Conservation (phyloP, 345 rosid genomes). For the Citrus glauca region DNA sequence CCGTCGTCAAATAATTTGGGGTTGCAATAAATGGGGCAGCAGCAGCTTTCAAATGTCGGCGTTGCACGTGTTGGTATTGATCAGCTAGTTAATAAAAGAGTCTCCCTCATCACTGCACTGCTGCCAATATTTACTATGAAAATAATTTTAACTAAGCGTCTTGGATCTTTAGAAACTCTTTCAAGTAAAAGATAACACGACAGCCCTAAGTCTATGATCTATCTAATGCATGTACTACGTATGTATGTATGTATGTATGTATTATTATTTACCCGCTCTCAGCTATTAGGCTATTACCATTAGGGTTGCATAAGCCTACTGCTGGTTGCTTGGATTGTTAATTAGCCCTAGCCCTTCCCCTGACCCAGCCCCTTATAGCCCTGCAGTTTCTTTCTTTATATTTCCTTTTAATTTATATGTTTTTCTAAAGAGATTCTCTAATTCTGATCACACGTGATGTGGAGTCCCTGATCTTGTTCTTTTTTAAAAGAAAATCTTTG, state of each 20-base stretch:
- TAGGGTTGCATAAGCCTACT: slow-evolving; percentile 2
- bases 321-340: neutral
- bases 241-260: too few relatives aligned
- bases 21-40: slow-evolving; percentile 5
- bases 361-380: neutral
- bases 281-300: neutral
- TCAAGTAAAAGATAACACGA: slow-evolving; percentile 33
- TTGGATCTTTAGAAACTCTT: slow-evolving; percentile 13
- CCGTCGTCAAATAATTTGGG: neutral
- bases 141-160: neutral
- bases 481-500: too few relatives aligned
- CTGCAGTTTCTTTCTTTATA: neutral
- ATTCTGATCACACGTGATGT: neutral
- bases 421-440: neutral
- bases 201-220: neutral
- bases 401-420: neutral
- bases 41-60: slow-evolving; percentile 34
- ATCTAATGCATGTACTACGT: neutral
- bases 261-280: neutral
- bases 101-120: neutral
- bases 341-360: too few relatives aligned
- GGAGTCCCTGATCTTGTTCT: too few relatives aligned
- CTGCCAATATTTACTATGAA: neutral
- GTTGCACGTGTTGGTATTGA: slow-evolving; percentile 37
- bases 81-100: slow-evolving; percentile 16